Evolutionary conservation across 495 filamentous ascomycete species (phyloP).

Genomic region (Tuber borchii): DNA sequence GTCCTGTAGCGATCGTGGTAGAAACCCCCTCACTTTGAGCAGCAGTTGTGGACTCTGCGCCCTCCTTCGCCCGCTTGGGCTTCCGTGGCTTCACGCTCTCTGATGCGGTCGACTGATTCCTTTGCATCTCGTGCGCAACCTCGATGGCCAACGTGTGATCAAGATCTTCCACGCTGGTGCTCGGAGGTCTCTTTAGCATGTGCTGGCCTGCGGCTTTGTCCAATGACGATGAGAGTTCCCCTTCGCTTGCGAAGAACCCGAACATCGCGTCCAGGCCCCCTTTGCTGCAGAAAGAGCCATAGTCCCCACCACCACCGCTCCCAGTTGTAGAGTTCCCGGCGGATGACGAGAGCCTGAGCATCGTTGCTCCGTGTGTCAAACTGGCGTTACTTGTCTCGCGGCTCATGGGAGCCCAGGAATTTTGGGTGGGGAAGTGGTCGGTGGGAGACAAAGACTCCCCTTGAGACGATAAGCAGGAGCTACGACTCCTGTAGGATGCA

Average conservation of each 20-base stretch:
- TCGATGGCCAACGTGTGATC: slow-evolving; percentile 13
- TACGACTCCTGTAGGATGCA: slow-evolving; percentile 18
- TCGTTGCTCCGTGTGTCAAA: slow-evolving; percentile 8
- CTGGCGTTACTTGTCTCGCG: slow-evolving; percentile 24
- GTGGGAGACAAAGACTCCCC: slow-evolving; percentile 23
- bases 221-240: slow-evolving; percentile 17
- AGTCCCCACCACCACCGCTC: slow-evolving; percentile 13
- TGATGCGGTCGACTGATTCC: neutral
- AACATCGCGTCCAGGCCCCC: slow-evolving; percentile 20
- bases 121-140: neutral
- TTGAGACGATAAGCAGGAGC: slow-evolving; percentile 22
- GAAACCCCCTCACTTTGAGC: neutral
- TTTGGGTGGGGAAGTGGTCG: slow-evolving; percentile 11
- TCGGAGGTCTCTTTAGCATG: slow-evolving; percentile 27
- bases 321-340: slow-evolving; percentile 18
- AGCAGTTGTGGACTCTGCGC: neutral
- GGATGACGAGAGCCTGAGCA: slow-evolving; percentile 25
- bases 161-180: slow-evolving; percentile 26
- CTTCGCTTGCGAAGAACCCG: slow-evolving; percentile 17
- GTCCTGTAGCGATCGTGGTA: neutral
- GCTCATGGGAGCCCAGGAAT: slow-evolving; percentile 22
- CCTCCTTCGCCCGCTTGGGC: slow-evolving; percentile 26
- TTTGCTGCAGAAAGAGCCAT: neutral
- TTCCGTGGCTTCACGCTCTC: slow-evolving; percentile 20
- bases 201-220: slow-evolving; percentile 19